phyloP scores from a whole-genome alignment of 768 basidiomycete species.

The Cystobasidiopsis lactophilus region DNA sequence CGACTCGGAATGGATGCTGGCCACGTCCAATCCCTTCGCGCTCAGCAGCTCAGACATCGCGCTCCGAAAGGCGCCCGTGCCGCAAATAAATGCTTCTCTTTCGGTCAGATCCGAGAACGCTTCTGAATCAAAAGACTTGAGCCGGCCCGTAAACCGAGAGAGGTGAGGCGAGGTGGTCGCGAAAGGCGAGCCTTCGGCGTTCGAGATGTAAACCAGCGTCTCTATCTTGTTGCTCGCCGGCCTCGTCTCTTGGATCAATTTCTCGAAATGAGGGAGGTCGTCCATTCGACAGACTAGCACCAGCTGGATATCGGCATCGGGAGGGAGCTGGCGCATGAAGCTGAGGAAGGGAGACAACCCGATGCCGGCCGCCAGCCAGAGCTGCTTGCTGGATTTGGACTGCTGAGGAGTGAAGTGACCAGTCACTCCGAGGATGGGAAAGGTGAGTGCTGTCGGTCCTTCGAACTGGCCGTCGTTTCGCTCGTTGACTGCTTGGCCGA shows the following conservation, averaged over 20 bases:
- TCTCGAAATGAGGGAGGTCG: neutral
- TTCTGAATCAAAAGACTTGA: too few species aligned
- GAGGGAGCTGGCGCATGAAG: neutral
- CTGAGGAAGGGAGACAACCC: constrained; percentile 40
- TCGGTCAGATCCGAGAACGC: too few species aligned
- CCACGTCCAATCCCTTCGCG: too few species aligned
- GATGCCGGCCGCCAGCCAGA: constrained; percentile 46
- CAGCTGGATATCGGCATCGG: neutral
- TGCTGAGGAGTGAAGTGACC: constrained; percentile 33
- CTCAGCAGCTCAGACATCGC: too few species aligned
- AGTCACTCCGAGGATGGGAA: constrained; percentile 34
- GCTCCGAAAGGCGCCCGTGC: too few species aligned
- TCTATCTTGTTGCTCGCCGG: too few species aligned
- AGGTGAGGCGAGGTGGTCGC: too few species aligned
- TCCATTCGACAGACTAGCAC: neutral
- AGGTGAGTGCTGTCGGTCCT: constrained; percentile 27
- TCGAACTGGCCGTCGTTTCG: constrained; percentile 28
- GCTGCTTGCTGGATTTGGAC: constrained; percentile 19
- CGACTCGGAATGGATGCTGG: too few species aligned
- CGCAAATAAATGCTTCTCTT: too few species aligned
- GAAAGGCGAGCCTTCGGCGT: too few species aligned
- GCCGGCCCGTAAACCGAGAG: too few species aligned
- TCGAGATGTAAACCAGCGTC: too few species aligned
- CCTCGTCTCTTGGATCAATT: neutral
- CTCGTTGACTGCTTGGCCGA: constrained; percentile 30